Evolutionary conservation across 441 rosid species (phyloP), one percentile per base, ranked within the genome.

Genomic region (Hura crepitans): DNA sequence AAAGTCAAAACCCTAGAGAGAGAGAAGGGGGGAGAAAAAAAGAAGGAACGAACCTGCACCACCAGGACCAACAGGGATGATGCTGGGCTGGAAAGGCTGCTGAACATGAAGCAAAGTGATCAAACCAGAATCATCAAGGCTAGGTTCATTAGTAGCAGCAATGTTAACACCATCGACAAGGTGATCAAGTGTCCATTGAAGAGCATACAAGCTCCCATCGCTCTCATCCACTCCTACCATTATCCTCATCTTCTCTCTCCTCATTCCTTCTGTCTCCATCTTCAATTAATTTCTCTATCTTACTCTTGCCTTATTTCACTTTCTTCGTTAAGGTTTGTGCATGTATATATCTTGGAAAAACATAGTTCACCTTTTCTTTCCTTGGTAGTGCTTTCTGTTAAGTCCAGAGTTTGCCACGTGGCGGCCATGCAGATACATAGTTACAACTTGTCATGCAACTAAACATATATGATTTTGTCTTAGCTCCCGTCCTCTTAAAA

Each of bases 171-270:
- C 64, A 18, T 56, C 18, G 20, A 77, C 54, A 27, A 89, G 78
- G 65, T 85, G 68, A 51, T 86, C 86, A 17, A 87, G 85, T 4
- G 75, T 80, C 97, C 92, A 89, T 25, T 79, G 68, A 7, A 91
- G 87, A 7, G 91, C 92, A 28, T 83, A 82, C 72, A 88, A 88
- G 74, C 97, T 88, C 17, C 77, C 77, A 9, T 82, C 91, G 66
- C 91, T 89, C n/a, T 91, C 94, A 60, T 91, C 96, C n/a, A 91
- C 42, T 0, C 86, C 90, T 77, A 83, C 88, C 87, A 86, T 71
- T 62, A 82, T 79, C 54, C 74, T 85, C 86, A 75, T 69, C 81
- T 45, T 70, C 43, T 31, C 18, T 18, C 17, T 17, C 37, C 3
- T 14, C 10, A 0, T 39, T 46, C 2, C 43, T 61, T 49, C 66